Conservation (phyloP, 2,329 filamentous ascomycete species). For the Chaetomiaceae sp. region DNA sequence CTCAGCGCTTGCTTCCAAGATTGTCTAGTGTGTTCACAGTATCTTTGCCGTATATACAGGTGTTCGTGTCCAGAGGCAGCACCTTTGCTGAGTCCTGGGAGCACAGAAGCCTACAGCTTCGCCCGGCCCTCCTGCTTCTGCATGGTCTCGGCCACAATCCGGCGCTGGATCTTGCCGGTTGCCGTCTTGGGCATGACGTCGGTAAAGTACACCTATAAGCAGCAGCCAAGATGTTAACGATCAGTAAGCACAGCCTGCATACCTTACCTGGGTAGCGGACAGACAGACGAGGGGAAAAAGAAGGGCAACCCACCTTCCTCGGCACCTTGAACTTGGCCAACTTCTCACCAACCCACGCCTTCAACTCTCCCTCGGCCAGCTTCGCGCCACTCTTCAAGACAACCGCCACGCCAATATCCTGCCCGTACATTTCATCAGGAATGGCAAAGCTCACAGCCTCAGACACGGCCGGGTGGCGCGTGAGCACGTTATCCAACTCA, state of each 20-base stretch:
- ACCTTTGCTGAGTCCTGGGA: no score
- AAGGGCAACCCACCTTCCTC: conserved; percentile 57
- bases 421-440: conserved; percentile 76
- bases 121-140: conserved; percentile 60
- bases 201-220: conserved; percentile 64
- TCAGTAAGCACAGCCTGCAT: not conserved
- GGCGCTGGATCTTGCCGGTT: conserved; percentile 83
- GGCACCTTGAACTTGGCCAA: conserved; percentile 82
- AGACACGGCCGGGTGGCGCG: conserved; percentile 65
- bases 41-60: no score
- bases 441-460: conserved; percentile 84
- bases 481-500: conserved; percentile 77
- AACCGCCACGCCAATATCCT: conserved; percentile 74
- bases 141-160: conserved; percentile 84
- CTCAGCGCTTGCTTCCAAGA: no score
- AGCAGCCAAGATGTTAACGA: not conserved
- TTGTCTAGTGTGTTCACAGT: no score
- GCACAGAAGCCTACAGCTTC: conserved; percentile 47
- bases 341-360: conserved; percentile 62
- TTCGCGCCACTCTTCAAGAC: conserved; percentile 64
- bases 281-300: not conserved
- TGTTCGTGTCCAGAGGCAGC: no score
- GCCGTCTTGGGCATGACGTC: conserved; percentile 85
- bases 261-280: no score
- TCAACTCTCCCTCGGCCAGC: conserved; percentile 57